phyloP scores from a whole-genome alignment of 768 basidiomycete species.

The Mycena alexandri region DNA sequence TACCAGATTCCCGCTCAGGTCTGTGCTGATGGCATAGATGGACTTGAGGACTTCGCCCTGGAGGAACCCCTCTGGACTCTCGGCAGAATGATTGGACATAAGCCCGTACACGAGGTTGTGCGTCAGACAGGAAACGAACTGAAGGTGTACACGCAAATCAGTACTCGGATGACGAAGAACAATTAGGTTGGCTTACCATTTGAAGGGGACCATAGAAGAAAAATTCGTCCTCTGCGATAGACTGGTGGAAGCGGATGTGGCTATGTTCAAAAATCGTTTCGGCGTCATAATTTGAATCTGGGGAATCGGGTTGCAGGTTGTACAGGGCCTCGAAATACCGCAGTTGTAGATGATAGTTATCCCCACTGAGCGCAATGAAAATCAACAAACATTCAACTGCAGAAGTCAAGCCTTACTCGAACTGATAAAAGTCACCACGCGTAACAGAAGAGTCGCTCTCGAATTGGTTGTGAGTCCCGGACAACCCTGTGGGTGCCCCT shows the following conservation, averaged over 20 bases:
- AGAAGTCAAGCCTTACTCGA: background rate
- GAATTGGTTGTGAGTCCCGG: constrained; percentile 28
- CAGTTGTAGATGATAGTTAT: constrained; percentile 7
- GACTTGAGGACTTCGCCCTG: background rate
- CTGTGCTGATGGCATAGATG: background rate
- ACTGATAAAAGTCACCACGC: constrained; percentile 9
- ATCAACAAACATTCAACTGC: background rate
- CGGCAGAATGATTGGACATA: constrained; percentile 21
- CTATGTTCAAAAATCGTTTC: background rate
- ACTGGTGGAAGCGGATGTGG: constrained; percentile 3
- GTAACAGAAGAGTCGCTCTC: constrained; percentile 23
- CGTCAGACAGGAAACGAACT: background rate
- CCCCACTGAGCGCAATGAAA: background rate
- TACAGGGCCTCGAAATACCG: constrained; percentile 2
- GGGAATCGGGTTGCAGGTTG: background rate
- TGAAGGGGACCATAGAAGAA: constrained; percentile 26
- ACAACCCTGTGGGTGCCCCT: constrained; percentile 9
- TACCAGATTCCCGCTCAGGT: background rate
- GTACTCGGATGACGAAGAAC: no score
- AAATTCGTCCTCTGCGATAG: constrained; percentile 18
- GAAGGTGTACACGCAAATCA: no score
- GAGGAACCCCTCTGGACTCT: constrained; percentile 6
- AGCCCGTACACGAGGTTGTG: background rate
- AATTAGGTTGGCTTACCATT: constrained; percentile 5
- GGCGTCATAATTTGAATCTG: background rate